Percentiles rank a stretch among this genome's conserved stretches.
Evolutionary conservation across 2,329 filamentous ascomycete species (phyloP).

Genomic region (Pseudogymnoascus sp.): DNA sequence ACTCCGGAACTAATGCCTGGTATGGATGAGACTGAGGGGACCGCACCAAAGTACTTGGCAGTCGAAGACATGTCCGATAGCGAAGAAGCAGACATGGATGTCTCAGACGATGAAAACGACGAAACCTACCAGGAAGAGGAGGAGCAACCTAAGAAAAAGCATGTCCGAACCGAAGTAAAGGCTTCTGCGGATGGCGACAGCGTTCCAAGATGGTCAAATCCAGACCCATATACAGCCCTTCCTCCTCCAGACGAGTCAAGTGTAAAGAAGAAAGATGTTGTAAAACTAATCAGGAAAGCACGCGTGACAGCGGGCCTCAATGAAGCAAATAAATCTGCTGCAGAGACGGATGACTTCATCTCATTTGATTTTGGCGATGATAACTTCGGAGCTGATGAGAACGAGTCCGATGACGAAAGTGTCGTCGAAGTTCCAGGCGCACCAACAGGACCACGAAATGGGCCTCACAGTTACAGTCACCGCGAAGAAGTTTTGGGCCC

Average conservation of each 20-base stretch:
- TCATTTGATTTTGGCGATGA: conserved; percentile 65
- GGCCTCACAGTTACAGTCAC: conserved; percentile 2
- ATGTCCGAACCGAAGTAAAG: conserved; percentile 30
- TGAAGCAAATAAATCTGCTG: conserved; percentile 42
- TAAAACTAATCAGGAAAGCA: conserved; percentile 85
- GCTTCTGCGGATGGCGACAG: conserved; percentile 35
- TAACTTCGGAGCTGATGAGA: conserved; percentile 31
- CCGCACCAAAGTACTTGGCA: conserved; percentile 41
- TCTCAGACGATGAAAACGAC: conserved; percentile 39
- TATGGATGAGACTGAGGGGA: conserved; percentile 26
- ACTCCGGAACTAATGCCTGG: conserved; percentile 30
- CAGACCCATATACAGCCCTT: conserved; percentile 82
- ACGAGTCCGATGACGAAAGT: conserved; percentile 24
- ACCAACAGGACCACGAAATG: conserved; percentile 22
- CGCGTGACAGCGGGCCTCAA: conserved; percentile 49
- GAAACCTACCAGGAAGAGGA: conserved; percentile 28
- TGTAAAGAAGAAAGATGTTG: conserved; percentile 74
- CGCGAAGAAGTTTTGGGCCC: conserved; percentile 11
- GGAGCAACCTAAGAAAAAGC: conserved; percentile 37
- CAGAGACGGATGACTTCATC: conserved; percentile 74
- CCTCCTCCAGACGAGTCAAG: conserved; percentile 67
- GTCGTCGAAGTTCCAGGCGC: conserved; percentile 20
- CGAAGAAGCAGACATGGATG: conserved; percentile 53
- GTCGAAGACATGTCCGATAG: conserved; percentile 53
- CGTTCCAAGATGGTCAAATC: conserved; percentile 83